Percentiles rank a stretch among this genome's conserved stretches.
These are phyloP conservation scores for Eleusine indica DNA, from an alignment of 176 grass and related monocot species.

Conservation along the genomic window DNA sequence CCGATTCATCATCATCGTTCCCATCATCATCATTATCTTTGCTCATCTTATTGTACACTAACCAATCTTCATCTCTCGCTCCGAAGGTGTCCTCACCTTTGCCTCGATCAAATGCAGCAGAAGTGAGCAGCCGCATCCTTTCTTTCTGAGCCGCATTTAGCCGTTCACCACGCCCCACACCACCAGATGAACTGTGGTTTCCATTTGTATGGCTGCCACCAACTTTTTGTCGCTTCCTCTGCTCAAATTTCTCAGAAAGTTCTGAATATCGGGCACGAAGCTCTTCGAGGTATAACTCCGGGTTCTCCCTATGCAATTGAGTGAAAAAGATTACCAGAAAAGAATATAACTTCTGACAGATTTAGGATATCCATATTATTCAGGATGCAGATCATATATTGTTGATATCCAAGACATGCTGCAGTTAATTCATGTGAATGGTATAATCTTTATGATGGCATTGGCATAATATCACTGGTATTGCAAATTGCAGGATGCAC, in stretches of 20 bases:
- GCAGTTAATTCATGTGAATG: constrained; percentile 13
- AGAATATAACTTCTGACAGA: neutral
- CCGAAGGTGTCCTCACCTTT: constrained; percentile 99
- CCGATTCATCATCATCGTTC: constrained; percentile 81
- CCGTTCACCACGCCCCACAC: constrained; percentile 85
- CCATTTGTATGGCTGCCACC: constrained; percentile 64
- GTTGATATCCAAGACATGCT: neutral
- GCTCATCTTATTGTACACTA: constrained; percentile 98
- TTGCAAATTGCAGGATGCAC: constrained; percentile 25
- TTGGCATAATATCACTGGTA: constrained; percentile 4
- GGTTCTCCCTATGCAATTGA: constrained; percentile 73
- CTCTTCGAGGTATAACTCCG: constrained; percentile 93
- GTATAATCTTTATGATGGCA: neutral
- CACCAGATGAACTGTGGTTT: constrained; percentile 69
- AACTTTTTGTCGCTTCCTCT: constrained; percentile 83
- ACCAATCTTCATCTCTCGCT: constrained; percentile 88
- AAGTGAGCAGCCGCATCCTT: constrained; percentile 86
- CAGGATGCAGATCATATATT: neutral
- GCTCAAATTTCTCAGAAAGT: constrained; percentile 82
- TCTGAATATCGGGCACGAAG: constrained; percentile 66
- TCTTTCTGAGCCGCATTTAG: constrained; percentile 94
- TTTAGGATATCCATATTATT: constrained; percentile 14
- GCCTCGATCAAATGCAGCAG: constrained; percentile 89
- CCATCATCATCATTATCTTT: constrained; percentile 81
- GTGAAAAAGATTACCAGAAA: constrained; percentile 35